Evolutionary conservation across 2,329 filamentous ascomycete species (phyloP), one percentile per base, ranked within the genome.

Genomic region (Colletotrichum tanaceti): DNA sequence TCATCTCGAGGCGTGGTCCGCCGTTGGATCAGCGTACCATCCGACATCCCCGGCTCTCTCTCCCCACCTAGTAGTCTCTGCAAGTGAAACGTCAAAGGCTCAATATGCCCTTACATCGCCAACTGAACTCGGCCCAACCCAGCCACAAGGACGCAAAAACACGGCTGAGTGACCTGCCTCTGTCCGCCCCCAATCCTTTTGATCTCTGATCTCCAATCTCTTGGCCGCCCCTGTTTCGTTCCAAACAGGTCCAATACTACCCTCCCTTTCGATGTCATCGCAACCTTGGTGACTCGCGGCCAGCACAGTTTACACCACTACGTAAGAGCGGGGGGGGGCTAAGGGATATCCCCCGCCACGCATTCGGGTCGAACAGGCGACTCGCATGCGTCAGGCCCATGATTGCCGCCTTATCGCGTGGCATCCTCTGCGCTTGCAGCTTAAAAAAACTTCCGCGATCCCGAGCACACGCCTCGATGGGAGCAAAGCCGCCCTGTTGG

Each of bases 391-490:
- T 22, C 53, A 54, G 49, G 57, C 63, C 57, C 63, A 63, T 47
- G 58, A 53, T 38, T 38, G 22, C 58, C 57, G 55, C 53, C 67
- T 68, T 70, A 63, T 70, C 58, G 67, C 67, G 67, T 70, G 67
- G 67, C 67, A 68, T 58, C 39, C 54, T 62, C 58, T 67, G 39
- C 53, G 52, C 35, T 18, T 57, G 50, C 43, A 28, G 57, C 32
- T 32, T 11, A 28, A 43, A 32, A 59, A 60, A 60, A 60, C 47
- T 55, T 55, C 54, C 61, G 53, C 61, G 54, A 68, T 59, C 53
- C 65, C 61, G 28, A 68, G 47, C 43, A 32, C 46, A 44, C 38
- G 52, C 53, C 16, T 57, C 47, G n/a, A 46, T 44, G 35, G 57
- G 43, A 28, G 13, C 58, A 28, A 11, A 58, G 53, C 52, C 28